Conservation (phyloP, 345 rosid species). For the Eucalyptus melliodora region DNA sequence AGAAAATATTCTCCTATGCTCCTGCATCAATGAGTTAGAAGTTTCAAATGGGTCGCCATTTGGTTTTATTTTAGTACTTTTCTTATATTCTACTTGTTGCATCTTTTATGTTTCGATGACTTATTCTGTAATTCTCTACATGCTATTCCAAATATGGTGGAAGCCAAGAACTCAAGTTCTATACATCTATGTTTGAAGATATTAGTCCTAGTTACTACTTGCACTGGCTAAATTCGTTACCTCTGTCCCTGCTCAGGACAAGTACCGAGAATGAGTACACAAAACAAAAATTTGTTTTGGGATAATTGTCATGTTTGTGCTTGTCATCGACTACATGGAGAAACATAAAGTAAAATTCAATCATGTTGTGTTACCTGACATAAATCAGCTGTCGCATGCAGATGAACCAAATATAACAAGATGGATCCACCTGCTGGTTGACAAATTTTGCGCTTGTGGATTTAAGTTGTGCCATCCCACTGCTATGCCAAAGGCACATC, state of each 20-base stretch:
- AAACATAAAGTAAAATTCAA: neutral
- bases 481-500: constrained; percentile 6
- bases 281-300: neutral
- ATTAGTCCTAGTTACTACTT: neutral
- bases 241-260: neutral
- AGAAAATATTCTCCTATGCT: neutral
- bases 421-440: constrained; percentile 20
- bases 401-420: constrained; percentile 48
- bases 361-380: constrained; percentile 6
- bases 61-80: neutral
- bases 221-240: neutral
- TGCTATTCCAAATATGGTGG: neutral
- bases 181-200: neutral
- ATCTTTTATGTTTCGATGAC: neutral
- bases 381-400: constrained; percentile 34
- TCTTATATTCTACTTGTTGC: neutral
- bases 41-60: neutral
- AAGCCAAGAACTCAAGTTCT: neutral
- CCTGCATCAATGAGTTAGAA: neutral
- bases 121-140: neutral
- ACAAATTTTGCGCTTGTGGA: constrained; percentile 50
- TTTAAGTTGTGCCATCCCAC: constrained; percentile 38
- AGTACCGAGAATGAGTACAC: neutral
- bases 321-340: neutral
- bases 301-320: neutral